Evolutionary conservation across 2,329 filamentous ascomycete species (phyloP), one percentile per base, ranked within the genome.

Genomic region (Diplodia sapinea): DNA sequence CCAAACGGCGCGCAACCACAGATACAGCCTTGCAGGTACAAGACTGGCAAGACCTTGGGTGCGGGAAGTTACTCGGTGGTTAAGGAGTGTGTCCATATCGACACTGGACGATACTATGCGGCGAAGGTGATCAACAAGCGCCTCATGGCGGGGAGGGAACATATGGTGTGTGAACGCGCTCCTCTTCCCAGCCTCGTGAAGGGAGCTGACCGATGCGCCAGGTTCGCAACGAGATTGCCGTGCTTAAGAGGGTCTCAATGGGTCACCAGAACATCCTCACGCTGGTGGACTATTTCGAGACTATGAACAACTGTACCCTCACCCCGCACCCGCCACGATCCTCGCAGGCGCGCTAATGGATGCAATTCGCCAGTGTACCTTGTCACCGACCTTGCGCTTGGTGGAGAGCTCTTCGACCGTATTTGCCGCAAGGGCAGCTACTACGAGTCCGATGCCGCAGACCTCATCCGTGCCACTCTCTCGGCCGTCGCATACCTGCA

Each of bases 91-190:
- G 94, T 98, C 33, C 95, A 99, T 79, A 98, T 98, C 75, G 94
- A 98, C 74, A 98, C 95, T 0, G 94, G 94, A 55, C 89, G 94
- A 72, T 98, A 97, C 81, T 99, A 98, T 89, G 95, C 95, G 33
- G 94, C 95, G 70, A 99, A 99, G 80, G 95, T 99, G 70, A 99
- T 99, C 81, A 99, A 99, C 83, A 99, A 99, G 86, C 87, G 94
- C 68, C 84, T 99, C 72, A 99, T 99, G 95, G 92, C 93, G 7
- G 95, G 95, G 40, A 87, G 95, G 73, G 95, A 99, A 82, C 95
- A 98, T 80, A 99, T 99, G 95, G 95, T 97, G 75, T 69, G 78
- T 71, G 51, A 7, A 29, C 26, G 29, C 26, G n/a, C 26, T 38
- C 11, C 4, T 33, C 40, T 67, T 2, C 20, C 7, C 23, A 31